phyloP scores from a whole-genome alignment of 371 early-diverging fungal species.

The Dichotomocladium elegans region DNA sequence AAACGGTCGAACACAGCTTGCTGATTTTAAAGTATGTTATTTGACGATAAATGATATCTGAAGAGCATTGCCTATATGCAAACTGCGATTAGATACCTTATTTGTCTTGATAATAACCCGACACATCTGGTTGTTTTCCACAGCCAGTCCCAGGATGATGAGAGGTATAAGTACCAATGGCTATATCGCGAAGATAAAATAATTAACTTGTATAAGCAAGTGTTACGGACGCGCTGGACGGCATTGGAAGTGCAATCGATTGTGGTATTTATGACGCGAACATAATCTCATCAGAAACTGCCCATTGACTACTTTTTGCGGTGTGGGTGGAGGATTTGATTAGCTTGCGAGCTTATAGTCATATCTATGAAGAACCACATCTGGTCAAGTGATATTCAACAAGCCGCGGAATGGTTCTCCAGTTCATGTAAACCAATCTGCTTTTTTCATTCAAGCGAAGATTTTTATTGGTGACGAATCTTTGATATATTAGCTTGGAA shows the following conservation, averaged over 20 bases:
- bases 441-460: neutral
- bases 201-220: neutral
- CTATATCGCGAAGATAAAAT: neutral
- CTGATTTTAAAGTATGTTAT: no score
- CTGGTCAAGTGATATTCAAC: neutral
- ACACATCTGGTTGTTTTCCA: no score
- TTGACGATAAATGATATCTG: no score
- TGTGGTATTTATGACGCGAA: no score
- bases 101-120: no score
- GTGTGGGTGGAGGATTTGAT: neutral
- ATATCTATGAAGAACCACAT: neutral
- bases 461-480: neutral
- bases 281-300: no score
- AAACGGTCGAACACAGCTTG: no score
- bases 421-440: neutral
- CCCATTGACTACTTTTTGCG: no score
- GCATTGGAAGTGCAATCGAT: neutral
- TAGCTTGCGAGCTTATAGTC: neutral
- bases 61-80: no score
- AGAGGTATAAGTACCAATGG: no score
- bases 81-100: no score
- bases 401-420: neutral
- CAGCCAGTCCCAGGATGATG: no score
- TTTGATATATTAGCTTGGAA: constrained; percentile 9
- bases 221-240: neutral